Evolutionary conservation across 345 rosid genomes (phyloP).

Genomic region (Camelina laxa): DNA sequence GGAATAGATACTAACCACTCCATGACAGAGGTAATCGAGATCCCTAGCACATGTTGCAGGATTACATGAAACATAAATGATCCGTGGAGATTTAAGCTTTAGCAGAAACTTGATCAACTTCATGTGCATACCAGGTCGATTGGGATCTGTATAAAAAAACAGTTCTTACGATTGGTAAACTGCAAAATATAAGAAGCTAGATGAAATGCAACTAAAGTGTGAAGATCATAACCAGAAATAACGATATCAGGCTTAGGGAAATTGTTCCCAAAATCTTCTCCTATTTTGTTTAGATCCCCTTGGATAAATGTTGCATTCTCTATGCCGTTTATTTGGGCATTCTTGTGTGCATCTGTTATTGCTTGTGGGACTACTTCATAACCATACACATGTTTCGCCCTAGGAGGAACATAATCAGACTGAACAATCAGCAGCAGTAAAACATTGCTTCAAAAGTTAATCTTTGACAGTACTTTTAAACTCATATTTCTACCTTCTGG

Average conservation of each 20-base stretch:
- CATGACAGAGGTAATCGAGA: slow-evolving; percentile 95
- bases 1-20: slow-evolving; percentile 56
- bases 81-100: slow-evolving; percentile 76
- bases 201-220: background rate
- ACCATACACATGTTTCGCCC: slow-evolving; percentile 87
- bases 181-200: background rate
- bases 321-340: slow-evolving; percentile 81
- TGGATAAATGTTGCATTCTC: slow-evolving; percentile 80
- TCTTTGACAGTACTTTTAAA: background rate
- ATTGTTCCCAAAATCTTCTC: slow-evolving; percentile 72
- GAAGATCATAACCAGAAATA: slow-evolving; percentile 67
- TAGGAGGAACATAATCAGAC: slow-evolving; percentile 32
- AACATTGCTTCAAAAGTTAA: background rate
- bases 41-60: slow-evolving; percentile 95
- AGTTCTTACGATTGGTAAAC: background rate
- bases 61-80: slow-evolving; percentile 89
- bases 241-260: slow-evolving; percentile 87
- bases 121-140: slow-evolving; percentile 97
- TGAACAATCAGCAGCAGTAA: slow-evolving; percentile 9
- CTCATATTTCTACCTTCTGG: slow-evolving; percentile 57
- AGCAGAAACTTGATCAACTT: slow-evolving; percentile 85
- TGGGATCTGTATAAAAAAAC: slow-evolving; percentile 68
- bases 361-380: slow-evolving; percentile 97
- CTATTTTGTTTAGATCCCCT: slow-evolving; percentile 96
- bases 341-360: slow-evolving; percentile 69